Conservation (phyloP, 2,329 filamentous ascomycete species). For the Apiospora arundinis region DNA sequence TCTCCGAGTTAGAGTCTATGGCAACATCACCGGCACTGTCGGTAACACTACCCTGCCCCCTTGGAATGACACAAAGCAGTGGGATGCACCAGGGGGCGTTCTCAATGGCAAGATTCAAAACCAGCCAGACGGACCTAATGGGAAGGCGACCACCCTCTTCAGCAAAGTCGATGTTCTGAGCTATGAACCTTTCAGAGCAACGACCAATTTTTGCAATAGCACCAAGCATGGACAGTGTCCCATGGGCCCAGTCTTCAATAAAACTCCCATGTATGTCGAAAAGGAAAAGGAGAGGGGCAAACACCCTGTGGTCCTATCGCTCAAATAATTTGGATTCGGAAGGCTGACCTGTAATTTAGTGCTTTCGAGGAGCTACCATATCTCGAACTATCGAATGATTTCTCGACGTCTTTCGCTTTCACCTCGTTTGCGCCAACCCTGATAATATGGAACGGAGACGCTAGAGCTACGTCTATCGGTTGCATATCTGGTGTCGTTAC, state of each 20-base stretch:
- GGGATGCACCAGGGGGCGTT: constrained; percentile 65
- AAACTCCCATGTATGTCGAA: constrained; percentile 46
- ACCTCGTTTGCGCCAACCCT: constrained; percentile 79
- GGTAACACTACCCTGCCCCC: constrained; percentile 64
- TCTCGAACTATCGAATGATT: constrained; percentile 75
- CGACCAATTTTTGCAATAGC: constrained; percentile 70
- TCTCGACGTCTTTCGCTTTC: constrained; percentile 86
- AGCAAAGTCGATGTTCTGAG: constrained; percentile 76
- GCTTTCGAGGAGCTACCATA: constrained; percentile 61
- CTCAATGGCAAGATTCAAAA: constrained; percentile 79
- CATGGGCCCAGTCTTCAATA: constrained; percentile 72
- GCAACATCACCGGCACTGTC: constrained; percentile 83
- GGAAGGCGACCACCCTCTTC: constrained; percentile 75
- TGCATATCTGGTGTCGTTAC: constrained; percentile 86
- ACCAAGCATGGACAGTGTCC: constrained; percentile 73
- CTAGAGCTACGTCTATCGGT: constrained; percentile 66
- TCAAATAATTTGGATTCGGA: constrained; percentile 1
- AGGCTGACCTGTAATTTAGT: constrained; percentile 19
- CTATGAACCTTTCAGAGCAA: constrained; percentile 70
- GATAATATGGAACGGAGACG: constrained; percentile 77
- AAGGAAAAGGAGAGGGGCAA: neutral
- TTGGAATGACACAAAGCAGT: constrained; percentile 60
- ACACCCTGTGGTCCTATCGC: neutral
- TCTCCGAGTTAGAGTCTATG: constrained; percentile 82
- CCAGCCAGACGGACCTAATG: constrained; percentile 55